These are phyloP conservation scores for Salvia hispanica DNA, from an alignment of 257 asterid species.

Conservation along the genomic window DNA sequence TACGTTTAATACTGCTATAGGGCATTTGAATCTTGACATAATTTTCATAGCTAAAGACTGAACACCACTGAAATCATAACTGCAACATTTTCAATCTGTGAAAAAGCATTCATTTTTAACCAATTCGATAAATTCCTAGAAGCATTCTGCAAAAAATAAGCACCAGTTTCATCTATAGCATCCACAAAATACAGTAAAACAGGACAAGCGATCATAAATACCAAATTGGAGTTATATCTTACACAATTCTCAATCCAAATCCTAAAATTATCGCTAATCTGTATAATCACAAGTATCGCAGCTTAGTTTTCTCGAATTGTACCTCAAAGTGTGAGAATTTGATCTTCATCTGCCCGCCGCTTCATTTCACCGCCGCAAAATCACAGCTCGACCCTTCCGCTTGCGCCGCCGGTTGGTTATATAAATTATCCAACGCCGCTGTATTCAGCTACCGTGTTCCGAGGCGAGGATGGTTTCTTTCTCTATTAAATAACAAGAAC, in stretches of 20 bases:
- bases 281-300: background rate
- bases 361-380: background rate
- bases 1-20: conserved; percentile 26
- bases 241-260: too few species aligned
- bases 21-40: conserved; percentile 35
- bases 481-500: too few species aligned
- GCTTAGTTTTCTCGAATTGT: background rate
- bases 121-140: background rate
- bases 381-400: background rate
- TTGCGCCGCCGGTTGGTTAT: background rate
- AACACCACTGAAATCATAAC: conserved; percentile 14
- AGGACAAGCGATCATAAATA: background rate
- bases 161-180: background rate
- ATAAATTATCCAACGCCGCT: background rate
- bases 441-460: background rate
- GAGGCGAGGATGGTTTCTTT: background rate
- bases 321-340: background rate
- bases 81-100: conserved; percentile 33
- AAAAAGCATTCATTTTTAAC: background rate
- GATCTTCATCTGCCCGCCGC: background rate
- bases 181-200: background rate
- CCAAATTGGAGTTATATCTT: too few species aligned
- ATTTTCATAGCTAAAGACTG: conserved; percentile 33
- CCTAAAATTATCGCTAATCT: background rate
- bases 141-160: background rate